A percentile compares a stretch with the other conserved stretches of the same genome.
Conservation (phyloP, 257 asterid genomes). For the Solanum ossicruentum region DNA sequence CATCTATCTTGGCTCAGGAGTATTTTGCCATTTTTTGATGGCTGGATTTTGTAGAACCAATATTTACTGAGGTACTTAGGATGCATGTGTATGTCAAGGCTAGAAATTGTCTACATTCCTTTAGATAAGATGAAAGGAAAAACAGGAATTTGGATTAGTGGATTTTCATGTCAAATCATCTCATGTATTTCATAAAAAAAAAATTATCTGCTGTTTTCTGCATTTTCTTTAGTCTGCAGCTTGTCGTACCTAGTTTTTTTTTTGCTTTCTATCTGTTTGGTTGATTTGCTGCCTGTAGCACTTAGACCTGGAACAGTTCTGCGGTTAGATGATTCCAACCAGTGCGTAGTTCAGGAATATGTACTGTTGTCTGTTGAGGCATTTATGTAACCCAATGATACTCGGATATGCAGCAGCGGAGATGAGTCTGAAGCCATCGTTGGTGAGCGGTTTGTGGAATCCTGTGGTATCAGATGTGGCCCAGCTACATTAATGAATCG, state of each 20-base stretch:
- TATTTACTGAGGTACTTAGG: background rate
- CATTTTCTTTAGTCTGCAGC: background rate
- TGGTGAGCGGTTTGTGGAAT: background rate
- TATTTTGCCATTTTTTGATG: background rate
- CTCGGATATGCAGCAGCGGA: background rate
- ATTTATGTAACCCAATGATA: background rate
- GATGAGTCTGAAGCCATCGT: background rate
- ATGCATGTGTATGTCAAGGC: background rate
- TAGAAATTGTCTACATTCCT: background rate
- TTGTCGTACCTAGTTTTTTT: background rate
- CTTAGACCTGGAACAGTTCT: background rate
- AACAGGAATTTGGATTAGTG: background rate
- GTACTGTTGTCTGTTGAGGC: background rate
- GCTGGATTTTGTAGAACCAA: constrained; percentile 21
- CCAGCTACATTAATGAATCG: background rate
- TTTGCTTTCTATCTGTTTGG: background rate
- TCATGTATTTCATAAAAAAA: background rate
- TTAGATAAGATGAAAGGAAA: background rate
- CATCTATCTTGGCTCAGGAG: background rate
- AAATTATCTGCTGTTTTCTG: background rate
- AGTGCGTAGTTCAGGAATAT: background rate
- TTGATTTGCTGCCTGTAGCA: background rate
- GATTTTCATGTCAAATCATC: background rate
- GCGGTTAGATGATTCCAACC: background rate
- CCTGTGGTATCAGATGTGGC: background rate